These are phyloP conservation scores for Nannochloropsis granulata DNA, from an alignment of 108 stramenopile genomes.

Conservation along the genomic window DNA sequence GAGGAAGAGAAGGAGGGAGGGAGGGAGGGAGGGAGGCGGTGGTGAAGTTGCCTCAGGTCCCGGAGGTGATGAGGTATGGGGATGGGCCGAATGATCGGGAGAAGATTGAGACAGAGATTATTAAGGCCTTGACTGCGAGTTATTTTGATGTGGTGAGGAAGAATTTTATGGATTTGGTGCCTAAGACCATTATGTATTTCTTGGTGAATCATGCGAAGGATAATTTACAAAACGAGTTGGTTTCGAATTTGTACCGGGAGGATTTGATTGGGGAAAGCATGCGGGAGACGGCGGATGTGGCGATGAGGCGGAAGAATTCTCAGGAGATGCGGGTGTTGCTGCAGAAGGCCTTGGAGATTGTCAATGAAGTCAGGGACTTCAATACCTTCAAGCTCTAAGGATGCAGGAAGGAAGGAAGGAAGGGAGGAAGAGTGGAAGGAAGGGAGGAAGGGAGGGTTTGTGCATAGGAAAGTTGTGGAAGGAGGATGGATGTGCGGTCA, in stretches of 20 bases:
- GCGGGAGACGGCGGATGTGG: constrained; percentile 38
- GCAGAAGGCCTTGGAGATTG: constrained; percentile 76
- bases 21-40: constrained; percentile 20
- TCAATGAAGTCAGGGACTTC: constrained; percentile 79
- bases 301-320: constrained; percentile 62
- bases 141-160: constrained; percentile 92
- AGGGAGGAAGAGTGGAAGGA: too few relatives aligned
- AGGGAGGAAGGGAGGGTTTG: too few relatives aligned
- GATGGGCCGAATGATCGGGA: constrained; percentile 70
- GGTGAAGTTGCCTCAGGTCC: constrained; percentile 79
- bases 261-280: constrained; percentile 23
- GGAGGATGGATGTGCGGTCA: too few relatives aligned
- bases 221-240: constrained; percentile 85
- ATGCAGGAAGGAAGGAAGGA: too few relatives aligned
- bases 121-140: constrained; percentile 75
- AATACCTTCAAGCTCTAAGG: neutral
- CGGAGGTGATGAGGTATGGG: constrained; percentile 75
- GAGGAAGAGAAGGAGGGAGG: neutral
- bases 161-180: constrained; percentile 90
- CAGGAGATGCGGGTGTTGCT: constrained; percentile 79
- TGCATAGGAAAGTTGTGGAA: too few relatives aligned
- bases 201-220: constrained; percentile 87
- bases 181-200: constrained; percentile 98
- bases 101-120: constrained; percentile 77
- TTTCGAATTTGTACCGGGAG: constrained; percentile 77